Evolutionary conservation across 129 eudicot genomes (phyloP), one percentile per base, ranked within the genome.

Genomic region (Flaveria sonorensis): DNA sequence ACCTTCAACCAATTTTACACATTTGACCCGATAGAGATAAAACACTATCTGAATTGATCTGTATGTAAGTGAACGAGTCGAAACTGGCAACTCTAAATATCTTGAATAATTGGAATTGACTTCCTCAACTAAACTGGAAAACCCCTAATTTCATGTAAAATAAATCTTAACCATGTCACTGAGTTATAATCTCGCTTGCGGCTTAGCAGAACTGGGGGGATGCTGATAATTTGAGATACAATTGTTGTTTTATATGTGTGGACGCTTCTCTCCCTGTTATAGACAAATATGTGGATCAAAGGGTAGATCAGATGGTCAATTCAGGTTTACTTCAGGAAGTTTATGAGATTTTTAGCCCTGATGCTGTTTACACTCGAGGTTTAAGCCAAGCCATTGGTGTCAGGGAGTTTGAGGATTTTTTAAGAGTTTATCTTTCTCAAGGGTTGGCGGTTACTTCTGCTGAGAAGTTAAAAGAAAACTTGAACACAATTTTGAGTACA

Each of bases 121-220:
- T 42, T 52, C 45, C 57, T 40, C n/a, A 0, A 77, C 14, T 39
- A 6, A 36, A 53, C 53, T 77, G 24, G 40, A 51, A 10, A 67
- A 51, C 15, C 23, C 15, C 19, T 30, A 55, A n/a, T 16, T 53
- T 42, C 21, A 39, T 77, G n/a, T 77, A 21, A 53, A 36, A 11
- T 32, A 20, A 18, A 40, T 10, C 12, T 20, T 50, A 46, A 28
- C 51, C 42, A 43, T 39, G 28, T 75, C 36, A 47, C 65, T 72
- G 66, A 72, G 47, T 79, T 40, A 16, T 42, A 70, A 61, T 74
- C 45, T 71, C 72, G 77, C 83, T 68, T 77, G 84, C 89, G 97
- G 88, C 96, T 86, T 97, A 91, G 84, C 96, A 95, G 99, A 88
- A 89, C 68, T 95, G 99, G 99, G 99, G 99, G 18, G 88, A 79